phyloP scores from a whole-genome alignment of 2,329 filamentous ascomycete genomes.

The Hypoxylon sp. region DNA sequence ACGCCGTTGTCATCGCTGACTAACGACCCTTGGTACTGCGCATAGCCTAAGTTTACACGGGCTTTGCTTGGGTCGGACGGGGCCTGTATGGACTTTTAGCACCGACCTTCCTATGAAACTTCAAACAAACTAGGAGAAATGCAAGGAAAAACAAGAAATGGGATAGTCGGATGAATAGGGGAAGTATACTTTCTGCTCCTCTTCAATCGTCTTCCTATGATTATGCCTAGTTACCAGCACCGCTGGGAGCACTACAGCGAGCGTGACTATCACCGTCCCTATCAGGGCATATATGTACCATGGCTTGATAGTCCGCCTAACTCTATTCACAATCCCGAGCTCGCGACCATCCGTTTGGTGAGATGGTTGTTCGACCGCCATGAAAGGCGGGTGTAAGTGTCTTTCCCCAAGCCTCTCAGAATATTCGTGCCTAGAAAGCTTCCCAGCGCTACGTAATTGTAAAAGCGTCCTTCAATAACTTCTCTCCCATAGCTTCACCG shows the following conservation, averaged over 20 bases:
- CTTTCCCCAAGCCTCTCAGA: neutral
- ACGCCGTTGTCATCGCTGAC: constrained; percentile 56
- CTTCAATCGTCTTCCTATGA: constrained; percentile 25
- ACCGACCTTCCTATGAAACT: neutral
- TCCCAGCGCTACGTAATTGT: neutral
- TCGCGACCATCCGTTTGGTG: neutral
- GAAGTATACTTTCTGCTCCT: constrained; percentile 28
- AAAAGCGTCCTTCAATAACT: neutral
- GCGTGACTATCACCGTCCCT: constrained; percentile 17
- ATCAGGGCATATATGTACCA: constrained; percentile 39
- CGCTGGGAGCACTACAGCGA: constrained; percentile 31
- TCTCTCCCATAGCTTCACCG: constrained; percentile 1
- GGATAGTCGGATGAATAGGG: neutral
- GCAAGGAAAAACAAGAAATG: neutral
- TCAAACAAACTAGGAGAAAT: too few relatives aligned
- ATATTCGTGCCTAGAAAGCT: neutral
- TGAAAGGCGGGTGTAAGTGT: neutral
- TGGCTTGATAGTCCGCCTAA: constrained; percentile 22
- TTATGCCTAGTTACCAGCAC: constrained; percentile 40
- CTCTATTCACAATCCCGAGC: constrained; percentile 12
- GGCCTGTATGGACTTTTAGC: constrained; percentile 26
- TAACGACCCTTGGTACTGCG: constrained; percentile 60
- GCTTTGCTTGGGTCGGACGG: constrained; percentile 38
- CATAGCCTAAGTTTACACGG: constrained; percentile 61
- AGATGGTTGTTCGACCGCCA: constrained; percentile 6